phyloP scores from a whole-genome alignment of 805 yeast genomes.

The Kazachstania psychrophila region DNA sequence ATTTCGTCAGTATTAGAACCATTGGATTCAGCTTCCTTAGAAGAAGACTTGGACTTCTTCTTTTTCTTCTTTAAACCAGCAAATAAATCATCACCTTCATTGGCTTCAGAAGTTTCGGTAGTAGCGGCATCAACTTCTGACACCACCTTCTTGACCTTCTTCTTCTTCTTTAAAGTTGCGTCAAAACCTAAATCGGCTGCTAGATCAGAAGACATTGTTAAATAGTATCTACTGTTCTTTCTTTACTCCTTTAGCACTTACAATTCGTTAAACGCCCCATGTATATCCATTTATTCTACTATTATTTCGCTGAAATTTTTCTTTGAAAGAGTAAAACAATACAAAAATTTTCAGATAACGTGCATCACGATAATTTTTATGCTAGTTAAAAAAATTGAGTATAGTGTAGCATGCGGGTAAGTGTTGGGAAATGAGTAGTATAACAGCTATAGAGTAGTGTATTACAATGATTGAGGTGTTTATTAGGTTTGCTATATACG shows the following conservation, averaged over 20 bases:
- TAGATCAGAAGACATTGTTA: conserved; percentile 27
- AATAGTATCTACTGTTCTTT: too few relatives aligned
- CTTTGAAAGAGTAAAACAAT: too few relatives aligned
- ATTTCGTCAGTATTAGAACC: conserved; percentile 32
- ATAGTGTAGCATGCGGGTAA: too few relatives aligned
- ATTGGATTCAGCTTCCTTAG: conserved; percentile 21
- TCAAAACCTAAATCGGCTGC: conserved; percentile 52
- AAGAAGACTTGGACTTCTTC: conserved; percentile 51
- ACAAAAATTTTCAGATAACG: too few relatives aligned
- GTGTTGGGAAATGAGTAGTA: not conserved
- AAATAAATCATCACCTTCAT: conserved; percentile 52
- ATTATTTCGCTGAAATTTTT: too few relatives aligned
- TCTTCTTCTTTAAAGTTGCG: conserved; percentile 68
- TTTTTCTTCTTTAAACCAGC: conserved; percentile 79
- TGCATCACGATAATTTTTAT: too few relatives aligned
- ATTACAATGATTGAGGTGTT: not conserved
- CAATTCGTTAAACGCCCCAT: too few relatives aligned
- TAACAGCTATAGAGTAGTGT: not conserved
- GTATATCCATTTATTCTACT: too few relatives aligned
- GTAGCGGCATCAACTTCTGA: conserved; percentile 34
- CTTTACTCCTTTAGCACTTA: too few relatives aligned
- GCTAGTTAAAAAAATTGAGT: too few relatives aligned
- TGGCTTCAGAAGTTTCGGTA: conserved; percentile 24
- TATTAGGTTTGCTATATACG: not conserved
- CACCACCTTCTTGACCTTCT: conserved; percentile 51